These are phyloP conservation scores for Zygoascus flipseniorum DNA, from an alignment of 805 yeast genomes.

Conservation along the genomic window DNA sequence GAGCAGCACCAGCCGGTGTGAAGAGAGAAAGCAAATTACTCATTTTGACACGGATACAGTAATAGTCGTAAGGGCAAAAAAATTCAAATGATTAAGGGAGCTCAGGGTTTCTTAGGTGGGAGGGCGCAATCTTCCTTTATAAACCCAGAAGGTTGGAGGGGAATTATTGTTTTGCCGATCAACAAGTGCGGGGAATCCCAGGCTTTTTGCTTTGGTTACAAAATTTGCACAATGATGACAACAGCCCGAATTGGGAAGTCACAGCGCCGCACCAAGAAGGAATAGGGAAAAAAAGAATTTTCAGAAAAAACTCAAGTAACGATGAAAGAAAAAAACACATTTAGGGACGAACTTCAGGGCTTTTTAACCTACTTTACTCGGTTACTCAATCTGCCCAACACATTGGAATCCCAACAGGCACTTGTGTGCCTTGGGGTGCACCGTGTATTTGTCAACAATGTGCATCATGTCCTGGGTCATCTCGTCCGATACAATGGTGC, in stretches of 20 bases:
- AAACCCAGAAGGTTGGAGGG: too few species aligned
- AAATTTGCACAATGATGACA: background rate
- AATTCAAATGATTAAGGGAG: too few species aligned
- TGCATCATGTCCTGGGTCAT: conserved; percentile 41
- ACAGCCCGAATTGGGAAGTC: background rate
- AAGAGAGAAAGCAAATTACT: conserved; percentile 2
- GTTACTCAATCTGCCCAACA: background rate
- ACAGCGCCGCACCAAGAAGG: background rate
- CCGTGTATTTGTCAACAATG: conserved; percentile 50
- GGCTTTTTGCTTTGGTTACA: too few species aligned
- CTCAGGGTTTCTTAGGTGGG: too few species aligned
- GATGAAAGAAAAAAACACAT: too few species aligned
- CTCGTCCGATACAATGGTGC: conserved; percentile 9
- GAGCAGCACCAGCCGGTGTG: conserved; percentile 14
- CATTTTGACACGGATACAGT: too few species aligned
- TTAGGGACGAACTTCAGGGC: background rate
- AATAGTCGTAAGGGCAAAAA: too few species aligned
- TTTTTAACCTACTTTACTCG: background rate
- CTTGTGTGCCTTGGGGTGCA: conserved; percentile 44
- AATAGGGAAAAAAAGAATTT: too few species aligned
- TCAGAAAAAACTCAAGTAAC: too few species aligned
- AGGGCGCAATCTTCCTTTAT: too few species aligned
- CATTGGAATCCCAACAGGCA: conserved; percentile 35
- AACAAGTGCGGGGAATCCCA: background rate
- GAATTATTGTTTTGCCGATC: background rate